phyloP scores from a whole-genome alignment of 768 basidiomycete genomes.

The Saitozyma podzolica region DNA sequence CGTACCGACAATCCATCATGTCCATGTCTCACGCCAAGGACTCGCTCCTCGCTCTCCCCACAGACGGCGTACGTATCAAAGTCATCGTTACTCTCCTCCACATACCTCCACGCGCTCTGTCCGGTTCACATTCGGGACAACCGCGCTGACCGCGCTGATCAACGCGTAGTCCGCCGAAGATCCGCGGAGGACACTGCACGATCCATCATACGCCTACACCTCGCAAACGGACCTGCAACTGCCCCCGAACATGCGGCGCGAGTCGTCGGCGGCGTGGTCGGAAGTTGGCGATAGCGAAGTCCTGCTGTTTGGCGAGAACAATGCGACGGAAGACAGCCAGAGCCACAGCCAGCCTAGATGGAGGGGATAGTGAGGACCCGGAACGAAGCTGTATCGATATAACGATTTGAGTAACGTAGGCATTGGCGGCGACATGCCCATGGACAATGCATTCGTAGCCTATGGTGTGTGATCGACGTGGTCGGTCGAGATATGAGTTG shows the following conservation, averaged over 20 bases:
- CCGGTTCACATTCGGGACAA: too few species aligned
- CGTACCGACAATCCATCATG: conserved; percentile 51
- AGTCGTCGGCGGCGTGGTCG: conserved; percentile 23
- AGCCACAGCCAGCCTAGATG: neutral
- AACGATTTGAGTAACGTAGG: neutral
- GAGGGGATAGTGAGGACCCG: neutral
- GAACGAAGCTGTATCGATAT: neutral
- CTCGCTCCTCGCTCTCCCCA: conserved; percentile 4
- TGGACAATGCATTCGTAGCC: neutral
- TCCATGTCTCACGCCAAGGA: conserved; percentile 43
- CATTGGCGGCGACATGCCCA: neutral
- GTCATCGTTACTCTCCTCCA: too few species aligned
- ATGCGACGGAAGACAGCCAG: neutral
- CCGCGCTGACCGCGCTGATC: too few species aligned
- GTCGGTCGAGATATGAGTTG: too few species aligned
- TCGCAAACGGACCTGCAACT: conserved; percentile 3
- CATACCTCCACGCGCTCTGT: too few species aligned
- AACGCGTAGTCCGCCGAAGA: too few species aligned
- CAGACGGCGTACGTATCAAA: conserved; percentile 8
- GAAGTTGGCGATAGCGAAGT: conserved; percentile 39
- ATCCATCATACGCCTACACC: conserved; percentile 4
- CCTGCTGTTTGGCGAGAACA: conserved; percentile 20
- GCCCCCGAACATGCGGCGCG: conserved; percentile 36
- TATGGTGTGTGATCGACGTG: neutral
- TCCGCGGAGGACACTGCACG: too few species aligned